Evolutionary conservation across 352 stramenopile species (phyloP).

Genomic region (Pythium apleroticum): DNA sequence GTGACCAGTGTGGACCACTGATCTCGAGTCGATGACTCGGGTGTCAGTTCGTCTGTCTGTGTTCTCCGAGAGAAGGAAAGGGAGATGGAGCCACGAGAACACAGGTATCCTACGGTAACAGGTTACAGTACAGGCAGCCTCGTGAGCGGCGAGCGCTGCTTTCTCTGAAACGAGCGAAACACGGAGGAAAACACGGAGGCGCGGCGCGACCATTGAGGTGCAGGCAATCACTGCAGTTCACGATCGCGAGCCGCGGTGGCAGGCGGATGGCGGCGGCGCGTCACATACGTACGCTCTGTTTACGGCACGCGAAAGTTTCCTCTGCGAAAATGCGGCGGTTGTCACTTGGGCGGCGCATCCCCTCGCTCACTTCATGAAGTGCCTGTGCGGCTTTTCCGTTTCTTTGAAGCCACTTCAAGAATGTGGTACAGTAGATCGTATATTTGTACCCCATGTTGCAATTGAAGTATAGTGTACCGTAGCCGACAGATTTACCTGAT

Average conservation of each 20-base stretch:
- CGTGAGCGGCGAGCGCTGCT: not conserved
- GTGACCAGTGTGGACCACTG: not conserved
- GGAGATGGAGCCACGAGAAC: not conserved
- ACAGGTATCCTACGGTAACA: not conserved
- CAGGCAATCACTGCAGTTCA: too few species aligned
- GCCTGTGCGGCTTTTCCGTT: slow-evolving; percentile 12
- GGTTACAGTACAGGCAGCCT: not conserved
- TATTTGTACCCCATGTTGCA: slow-evolving; percentile 9
- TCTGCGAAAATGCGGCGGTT: slow-evolving; percentile 7
- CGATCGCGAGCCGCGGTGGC: not conserved
- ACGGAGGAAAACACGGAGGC: not conserved
- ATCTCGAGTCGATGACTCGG: not conserved
- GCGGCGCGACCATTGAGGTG: not conserved
- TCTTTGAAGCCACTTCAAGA: slow-evolving; percentile 31
- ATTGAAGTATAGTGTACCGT: slow-evolving; percentile 12
- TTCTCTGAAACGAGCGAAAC: not conserved
- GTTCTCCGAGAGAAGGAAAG: slow-evolving; percentile 7
- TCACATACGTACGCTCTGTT: slow-evolving; percentile 11
- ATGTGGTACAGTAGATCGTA: slow-evolving; percentile 11
- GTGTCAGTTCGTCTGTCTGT: not conserved
- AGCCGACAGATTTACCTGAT: slow-evolving; percentile 17
- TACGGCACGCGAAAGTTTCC: slow-evolving; percentile 14
- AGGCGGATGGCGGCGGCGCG: not conserved
- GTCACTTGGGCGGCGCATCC: not conserved
- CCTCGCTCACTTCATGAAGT: slow-evolving; percentile 4